Evolutionary conservation across 768 basidiomycete genomes (phyloP).

Genomic region (Crepidotus variabilis): DNA sequence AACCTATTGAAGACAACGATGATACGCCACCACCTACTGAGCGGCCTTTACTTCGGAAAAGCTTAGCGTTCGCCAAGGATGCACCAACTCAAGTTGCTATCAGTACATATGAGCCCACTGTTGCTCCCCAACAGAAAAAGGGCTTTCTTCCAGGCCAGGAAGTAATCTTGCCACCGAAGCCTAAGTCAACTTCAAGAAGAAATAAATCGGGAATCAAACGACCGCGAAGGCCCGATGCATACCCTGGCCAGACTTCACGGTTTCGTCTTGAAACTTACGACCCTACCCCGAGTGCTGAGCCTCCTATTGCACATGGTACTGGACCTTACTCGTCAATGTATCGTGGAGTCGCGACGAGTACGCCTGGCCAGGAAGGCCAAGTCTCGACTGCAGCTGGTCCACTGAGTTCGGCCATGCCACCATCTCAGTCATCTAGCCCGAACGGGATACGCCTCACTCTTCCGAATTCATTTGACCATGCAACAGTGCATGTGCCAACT

Average conservation of each 20-base stretch:
- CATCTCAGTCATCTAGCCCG: background rate
- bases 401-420: background rate
- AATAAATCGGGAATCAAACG: slow-evolving; percentile 25
- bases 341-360: slow-evolving; percentile 19
- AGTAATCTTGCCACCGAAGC: slow-evolving; percentile 12
- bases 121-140: slow-evolving; percentile 16
- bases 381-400: slow-evolving; percentile 5
- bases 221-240: slow-evolving; percentile 27
- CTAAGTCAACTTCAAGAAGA: slow-evolving; percentile 16
- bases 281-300: slow-evolving; percentile 26
- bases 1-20: slow-evolving; percentile 30
- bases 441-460: background rate
- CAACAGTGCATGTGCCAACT: background rate
- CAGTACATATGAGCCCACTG: slow-evolving; percentile 40
- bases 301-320: slow-evolving; percentile 30
- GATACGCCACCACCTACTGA: slow-evolving; percentile 46
- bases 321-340: slow-evolving; percentile 39
- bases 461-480: background rate
- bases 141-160: slow-evolving; percentile 56
- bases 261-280: slow-evolving; percentile 46
- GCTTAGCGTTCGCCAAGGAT: slow-evolving; percentile 44
- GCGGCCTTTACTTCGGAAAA: slow-evolving; percentile 53
- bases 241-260: slow-evolving; percentile 41
- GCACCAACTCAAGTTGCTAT: slow-evolving; percentile 25
- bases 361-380: slow-evolving; percentile 1